Percentiles rank a stretch among this genome's conserved stretches.
Evolutionary conservation across 2,329 filamentous ascomycete species (phyloP).

Genomic region (Ceratocystis alfenasii): DNA sequence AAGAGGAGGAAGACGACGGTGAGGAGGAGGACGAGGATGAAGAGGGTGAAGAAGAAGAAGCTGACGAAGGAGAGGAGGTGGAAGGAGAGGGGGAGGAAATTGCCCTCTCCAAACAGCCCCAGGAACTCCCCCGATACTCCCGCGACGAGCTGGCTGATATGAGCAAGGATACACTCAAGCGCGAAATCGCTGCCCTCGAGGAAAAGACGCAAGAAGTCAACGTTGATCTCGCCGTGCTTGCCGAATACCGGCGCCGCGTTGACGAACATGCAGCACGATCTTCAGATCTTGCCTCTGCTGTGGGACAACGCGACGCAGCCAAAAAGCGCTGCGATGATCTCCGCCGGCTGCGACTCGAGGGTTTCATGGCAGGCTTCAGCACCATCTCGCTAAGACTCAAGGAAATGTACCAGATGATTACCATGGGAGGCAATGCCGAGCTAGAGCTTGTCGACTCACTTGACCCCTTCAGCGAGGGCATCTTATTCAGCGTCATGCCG

Average conservation of each 20-base stretch:
- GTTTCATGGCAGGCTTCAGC: conserved; percentile 97
- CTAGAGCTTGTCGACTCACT: conserved; percentile 91
- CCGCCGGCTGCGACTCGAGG: conserved; percentile 76
- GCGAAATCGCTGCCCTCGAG: conserved; percentile 50
- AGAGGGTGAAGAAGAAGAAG: conserved; percentile 23
- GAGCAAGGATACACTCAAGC: conserved; percentile 49
- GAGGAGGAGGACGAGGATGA: conserved; percentile 27
- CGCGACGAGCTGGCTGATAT: conserved; percentile 56
- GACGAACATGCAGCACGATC: conserved; percentile 71
- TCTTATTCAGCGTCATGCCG: conserved; percentile 96
- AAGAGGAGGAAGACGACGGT: conserved; percentile 18
- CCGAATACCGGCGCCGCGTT: conserved; percentile 76
- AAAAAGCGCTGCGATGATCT: conserved; percentile 92
- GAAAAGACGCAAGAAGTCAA: conserved; percentile 69
- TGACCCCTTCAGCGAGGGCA: conserved; percentile 94
- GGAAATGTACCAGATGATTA: conserved; percentile 99
- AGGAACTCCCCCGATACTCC: conserved; percentile 66
- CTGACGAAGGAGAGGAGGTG: conserved; percentile 26
- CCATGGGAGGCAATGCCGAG: conserved; percentile 97
- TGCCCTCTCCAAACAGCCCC: conserved; percentile 30
- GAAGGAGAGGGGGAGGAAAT: conserved; percentile 27
- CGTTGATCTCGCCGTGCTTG: conserved; percentile 78
- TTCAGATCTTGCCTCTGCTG: conserved; percentile 69
- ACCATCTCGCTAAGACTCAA: conserved; percentile 89
- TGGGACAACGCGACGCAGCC: conserved; percentile 66